A percentile compares a stretch with the other conserved stretches of the same genome.
Evolutionary conservation across 176 grass and related monocot species (phyloP).

Genomic region (Musa beccarii): DNA sequence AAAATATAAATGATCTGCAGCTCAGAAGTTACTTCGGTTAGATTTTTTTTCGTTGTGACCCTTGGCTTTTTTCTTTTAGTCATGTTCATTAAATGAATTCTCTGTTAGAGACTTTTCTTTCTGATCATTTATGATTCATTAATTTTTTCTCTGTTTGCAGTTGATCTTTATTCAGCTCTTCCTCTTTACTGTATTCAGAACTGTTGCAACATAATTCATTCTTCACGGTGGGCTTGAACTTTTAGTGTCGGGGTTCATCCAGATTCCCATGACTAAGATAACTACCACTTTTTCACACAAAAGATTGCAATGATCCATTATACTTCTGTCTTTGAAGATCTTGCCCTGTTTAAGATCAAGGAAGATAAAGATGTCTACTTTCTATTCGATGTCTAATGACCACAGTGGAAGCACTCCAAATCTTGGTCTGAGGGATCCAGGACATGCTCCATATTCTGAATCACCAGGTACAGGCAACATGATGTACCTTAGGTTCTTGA

Average conservation of each 20-base stretch:
- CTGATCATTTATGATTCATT: too few relatives aligned
- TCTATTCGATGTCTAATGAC: constrained; percentile 52
- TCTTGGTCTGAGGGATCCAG: constrained; percentile 43
- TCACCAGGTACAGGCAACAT: constrained; percentile 49
- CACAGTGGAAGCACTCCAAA: constrained; percentile 51
- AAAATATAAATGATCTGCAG: too few relatives aligned
- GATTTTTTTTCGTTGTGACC: too few relatives aligned
- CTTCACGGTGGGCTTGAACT: not conserved
- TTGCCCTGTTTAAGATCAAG: constrained; percentile 21
- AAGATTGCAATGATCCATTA: not conserved
- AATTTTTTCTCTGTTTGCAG: too few relatives aligned
- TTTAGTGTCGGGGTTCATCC: not conserved
- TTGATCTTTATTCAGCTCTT: too few relatives aligned
- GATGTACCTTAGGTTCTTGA: constrained; percentile 47
- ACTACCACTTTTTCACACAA: not conserved
- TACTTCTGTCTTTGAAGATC: constrained; percentile 13
- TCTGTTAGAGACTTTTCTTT: too few relatives aligned
- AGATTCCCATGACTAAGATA: not conserved
- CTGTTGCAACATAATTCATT: too few relatives aligned
- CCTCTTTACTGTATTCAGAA: too few relatives aligned
- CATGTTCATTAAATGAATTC: too few relatives aligned
- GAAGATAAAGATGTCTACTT: constrained; percentile 55
- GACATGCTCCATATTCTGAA: constrained; percentile 45
- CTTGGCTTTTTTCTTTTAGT: too few relatives aligned
- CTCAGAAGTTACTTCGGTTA: too few relatives aligned